Evolutionary conservation across 371 early-diverging fungal species (phyloP).

Genomic region (Syncephalastrum monosporum): DNA sequence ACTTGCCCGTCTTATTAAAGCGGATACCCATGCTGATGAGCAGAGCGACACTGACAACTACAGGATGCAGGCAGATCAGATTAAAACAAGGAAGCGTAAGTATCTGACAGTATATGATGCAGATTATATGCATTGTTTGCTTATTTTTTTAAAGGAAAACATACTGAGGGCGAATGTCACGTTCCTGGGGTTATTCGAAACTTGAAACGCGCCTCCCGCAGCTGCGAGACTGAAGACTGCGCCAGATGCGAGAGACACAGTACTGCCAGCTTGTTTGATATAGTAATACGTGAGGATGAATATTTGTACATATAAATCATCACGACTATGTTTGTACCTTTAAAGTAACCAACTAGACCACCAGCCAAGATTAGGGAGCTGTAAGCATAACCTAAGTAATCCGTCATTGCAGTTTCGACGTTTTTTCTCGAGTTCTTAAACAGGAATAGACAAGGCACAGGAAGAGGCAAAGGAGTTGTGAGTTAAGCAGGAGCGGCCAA

Average conservation of each 20-base stretch:
- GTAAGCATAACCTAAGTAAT: constrained; percentile 43
- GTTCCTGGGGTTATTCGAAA: constrained; percentile 43
- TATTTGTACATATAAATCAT: neutral
- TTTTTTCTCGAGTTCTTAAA: neutral
- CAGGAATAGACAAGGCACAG: neutral
- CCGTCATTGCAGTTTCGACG: constrained; percentile 27
- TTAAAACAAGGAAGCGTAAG: neutral
- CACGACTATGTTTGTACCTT: constrained; percentile 25
- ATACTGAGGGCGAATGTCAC: constrained; percentile 45
- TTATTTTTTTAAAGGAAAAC: neutral
- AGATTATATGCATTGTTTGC: neutral
- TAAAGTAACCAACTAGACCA: constrained; percentile 45
- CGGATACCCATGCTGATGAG: constrained; percentile 60
- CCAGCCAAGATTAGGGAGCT: constrained; percentile 34
- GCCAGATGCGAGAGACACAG: constrained; percentile 44
- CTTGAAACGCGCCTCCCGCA: constrained; percentile 42
- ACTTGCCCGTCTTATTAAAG: constrained; percentile 51
- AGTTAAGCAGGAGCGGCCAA: neutral
- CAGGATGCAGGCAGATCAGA: neutral
- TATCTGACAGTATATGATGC: neutral
- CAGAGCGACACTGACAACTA: constrained; percentile 43
- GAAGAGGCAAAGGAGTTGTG: too few species aligned
- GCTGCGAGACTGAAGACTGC: constrained; percentile 38
- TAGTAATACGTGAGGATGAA: neutral
- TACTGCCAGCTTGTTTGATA: constrained; percentile 39